Percentiles rank a stretch among this genome's conserved stretches.
These are phyloP conservation scores for Byssothecium circinans DNA, from an alignment of 2,329 filamentous ascomycete genomes.

Conservation along the genomic window DNA sequence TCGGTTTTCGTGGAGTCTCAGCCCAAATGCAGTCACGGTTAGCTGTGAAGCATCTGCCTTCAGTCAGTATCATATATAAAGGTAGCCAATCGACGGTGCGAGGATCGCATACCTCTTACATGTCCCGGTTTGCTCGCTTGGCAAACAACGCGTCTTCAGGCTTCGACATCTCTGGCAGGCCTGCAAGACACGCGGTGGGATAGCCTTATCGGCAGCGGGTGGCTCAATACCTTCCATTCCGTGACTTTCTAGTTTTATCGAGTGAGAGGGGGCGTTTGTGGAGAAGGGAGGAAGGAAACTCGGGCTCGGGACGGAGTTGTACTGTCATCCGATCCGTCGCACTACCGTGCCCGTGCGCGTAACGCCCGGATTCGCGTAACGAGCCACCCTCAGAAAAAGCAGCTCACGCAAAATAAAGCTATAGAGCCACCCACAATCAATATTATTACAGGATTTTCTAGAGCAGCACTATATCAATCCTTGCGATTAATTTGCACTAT, in stretches of 20 bases:
- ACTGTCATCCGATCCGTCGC: conserved; percentile 2
- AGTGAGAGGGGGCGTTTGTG: background rate
- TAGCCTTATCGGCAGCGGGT: conserved; percentile 13
- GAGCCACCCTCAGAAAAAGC: too few relatives aligned
- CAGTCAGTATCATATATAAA: background rate
- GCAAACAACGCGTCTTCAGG: conserved; percentile 38
- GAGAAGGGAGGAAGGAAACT: conserved; percentile 2
- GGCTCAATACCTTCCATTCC: conserved; percentile 31
- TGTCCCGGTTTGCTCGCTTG: conserved; percentile 27
- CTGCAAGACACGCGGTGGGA: conserved; percentile 26
- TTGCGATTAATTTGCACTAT: too few relatives aligned
- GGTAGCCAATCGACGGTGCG: background rate
- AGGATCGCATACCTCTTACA: conserved; percentile 34
- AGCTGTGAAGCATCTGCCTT: conserved; percentile 26
- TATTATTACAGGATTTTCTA: too few relatives aligned
- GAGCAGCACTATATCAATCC: too few relatives aligned
- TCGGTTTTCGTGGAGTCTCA: conserved; percentile 30
- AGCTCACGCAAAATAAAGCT: too few relatives aligned
- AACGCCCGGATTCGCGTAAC: too few relatives aligned
- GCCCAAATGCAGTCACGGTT: conserved; percentile 38
- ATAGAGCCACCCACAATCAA: too few relatives aligned
- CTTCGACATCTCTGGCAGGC: conserved; percentile 40
- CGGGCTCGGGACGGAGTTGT: conserved; percentile 4
- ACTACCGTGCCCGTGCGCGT: too few relatives aligned
- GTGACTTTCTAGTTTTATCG: background rate